phyloP scores from a whole-genome alignment of 768 basidiomycete genomes.

The Hypholoma sublateritium region DNA sequence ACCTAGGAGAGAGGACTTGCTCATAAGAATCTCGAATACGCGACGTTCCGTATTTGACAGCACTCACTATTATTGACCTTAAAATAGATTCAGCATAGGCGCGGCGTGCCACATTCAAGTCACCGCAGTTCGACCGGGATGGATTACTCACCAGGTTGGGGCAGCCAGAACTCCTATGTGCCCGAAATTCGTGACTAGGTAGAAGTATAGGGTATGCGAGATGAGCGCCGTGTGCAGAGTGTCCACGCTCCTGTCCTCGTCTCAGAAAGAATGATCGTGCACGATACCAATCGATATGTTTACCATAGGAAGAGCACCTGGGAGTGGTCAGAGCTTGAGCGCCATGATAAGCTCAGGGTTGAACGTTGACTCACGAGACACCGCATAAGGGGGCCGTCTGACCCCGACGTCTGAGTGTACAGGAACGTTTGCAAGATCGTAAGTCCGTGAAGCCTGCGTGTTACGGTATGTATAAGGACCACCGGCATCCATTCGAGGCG shows the following conservation, averaged over 20 bases:
- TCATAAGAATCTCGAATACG: not conserved
- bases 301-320: constrained; percentile 2
- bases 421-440: not conserved
- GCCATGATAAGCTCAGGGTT: too few species aligned
- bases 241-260: not conserved
- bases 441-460: not conserved
- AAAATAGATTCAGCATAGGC: not conserved
- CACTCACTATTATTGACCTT: constrained; percentile 21
- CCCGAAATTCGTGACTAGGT: not conserved
- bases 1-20: constrained; percentile 3
- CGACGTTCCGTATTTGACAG: not conserved
- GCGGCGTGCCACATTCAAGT: too few species aligned
- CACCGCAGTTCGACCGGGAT: too few species aligned
- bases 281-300: not conserved
- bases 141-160: not conserved
- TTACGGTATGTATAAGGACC: not conserved
- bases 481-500: not conserved
- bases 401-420: not conserved
- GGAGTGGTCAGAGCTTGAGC: too few species aligned
- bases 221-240: not conserved
- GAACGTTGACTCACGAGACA: not conserved
- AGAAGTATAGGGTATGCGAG: not conserved
- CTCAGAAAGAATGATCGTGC: not conserved
- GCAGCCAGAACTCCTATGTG: not conserved
- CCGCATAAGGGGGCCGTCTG: not conserved